Evolutionary conservation across 352 stramenopile species (phyloP), one percentile per base, ranked within the genome.

Genomic region (Pythium aristosporum): DNA sequence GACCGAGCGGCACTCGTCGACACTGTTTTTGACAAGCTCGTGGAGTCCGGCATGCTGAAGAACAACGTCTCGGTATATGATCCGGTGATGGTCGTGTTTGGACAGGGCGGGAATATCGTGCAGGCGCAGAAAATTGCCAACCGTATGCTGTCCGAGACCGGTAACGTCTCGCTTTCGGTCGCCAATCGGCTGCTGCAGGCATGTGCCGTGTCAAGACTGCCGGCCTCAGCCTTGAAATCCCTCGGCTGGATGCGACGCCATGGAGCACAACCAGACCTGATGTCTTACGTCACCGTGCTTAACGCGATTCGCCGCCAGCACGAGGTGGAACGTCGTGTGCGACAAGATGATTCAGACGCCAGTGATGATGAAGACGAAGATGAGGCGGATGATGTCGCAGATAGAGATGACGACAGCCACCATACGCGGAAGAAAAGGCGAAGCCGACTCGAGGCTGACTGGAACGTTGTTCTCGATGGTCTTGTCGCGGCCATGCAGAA

Each of bases 151-250:
- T 49, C 70, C 2, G 74, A 80, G 18, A 70, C 85, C 10, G 79
- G 80, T 0, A 65, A 53, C 23, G 59, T 78, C 1, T 77, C 77
- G 0, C 25, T 81, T 0, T 57, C 66, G n/a, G 76, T 80, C 18
- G 89, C 79, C 48, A 88, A 90, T 28, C 74, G 76, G 5, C 68
- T 90, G 30, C 54, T 91, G 16, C 62, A 87, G 41, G 82, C 84
- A 13, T 90, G 84, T 49, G 75, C 72, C 0, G 70, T 81, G 15
- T 68, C 71, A 32, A 71, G 53, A n/a, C 59, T 67, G 9, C 71
- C 77, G 37, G 54, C 73, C 28, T 68, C 60, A 32, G 82, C 80
- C 2, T 41, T 91, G 12, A 65, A 82, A 32, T 55, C 87, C 3
- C 41, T 90, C 18, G 28, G 52, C 15, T 71, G 79, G 51, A 80